Percentiles rank a stretch among this genome's conserved stretches.
Conservation (phyloP, 2,329 filamentous ascomycete genomes). For the Elsinoe batatas region DNA sequence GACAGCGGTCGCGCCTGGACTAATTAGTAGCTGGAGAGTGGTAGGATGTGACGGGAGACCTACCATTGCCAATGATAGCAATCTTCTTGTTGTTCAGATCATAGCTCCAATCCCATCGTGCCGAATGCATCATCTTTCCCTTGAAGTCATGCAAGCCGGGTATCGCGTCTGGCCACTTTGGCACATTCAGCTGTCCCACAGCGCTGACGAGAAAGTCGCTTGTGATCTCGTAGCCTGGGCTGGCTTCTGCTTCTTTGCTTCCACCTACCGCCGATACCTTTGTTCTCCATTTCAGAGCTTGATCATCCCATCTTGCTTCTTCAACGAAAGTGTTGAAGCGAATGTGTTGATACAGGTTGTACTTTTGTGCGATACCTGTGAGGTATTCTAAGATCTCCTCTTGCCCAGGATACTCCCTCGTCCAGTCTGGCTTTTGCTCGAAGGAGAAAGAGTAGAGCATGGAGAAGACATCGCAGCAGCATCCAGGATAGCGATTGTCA, state of each 20-base stretch:
- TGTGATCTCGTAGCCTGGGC: conserved; percentile 41
- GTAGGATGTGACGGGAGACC: conserved; percentile 4
- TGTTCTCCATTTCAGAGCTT: conserved; percentile 41
- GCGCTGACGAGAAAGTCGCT: conserved; percentile 49
- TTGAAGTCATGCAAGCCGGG: conserved; percentile 39
- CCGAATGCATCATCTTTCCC: conserved; percentile 47
- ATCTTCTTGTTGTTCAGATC: conserved; percentile 45
- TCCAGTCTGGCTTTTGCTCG: conserved; percentile 50
- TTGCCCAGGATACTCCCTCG: conserved; percentile 48
- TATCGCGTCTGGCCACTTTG: conserved; percentile 39
- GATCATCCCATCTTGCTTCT: conserved; percentile 46
- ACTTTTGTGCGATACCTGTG: conserved; percentile 43
- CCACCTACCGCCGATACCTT: conserved; percentile 39
- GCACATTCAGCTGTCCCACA: conserved; percentile 50
- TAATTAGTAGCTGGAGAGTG: not conserved
- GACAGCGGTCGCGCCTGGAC: conserved; percentile 44
- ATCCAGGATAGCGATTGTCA: conserved; percentile 43
- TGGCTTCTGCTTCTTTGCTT: conserved; percentile 47
- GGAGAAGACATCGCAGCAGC: conserved; percentile 37
- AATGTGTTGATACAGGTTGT: conserved; percentile 46
- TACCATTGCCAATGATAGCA: conserved; percentile 51
- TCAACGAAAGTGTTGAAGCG: conserved; percentile 48
- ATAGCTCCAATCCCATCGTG: conserved; percentile 52
- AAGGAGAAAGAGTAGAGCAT: conserved; percentile 52
- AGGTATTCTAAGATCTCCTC: conserved; percentile 52